A percentile compares a stretch with the other conserved stretches of the same genome.
These are phyloP conservation scores for Myxozyma lipomycoides DNA, from an alignment of 805 yeast species.

Conservation along the genomic window DNA sequence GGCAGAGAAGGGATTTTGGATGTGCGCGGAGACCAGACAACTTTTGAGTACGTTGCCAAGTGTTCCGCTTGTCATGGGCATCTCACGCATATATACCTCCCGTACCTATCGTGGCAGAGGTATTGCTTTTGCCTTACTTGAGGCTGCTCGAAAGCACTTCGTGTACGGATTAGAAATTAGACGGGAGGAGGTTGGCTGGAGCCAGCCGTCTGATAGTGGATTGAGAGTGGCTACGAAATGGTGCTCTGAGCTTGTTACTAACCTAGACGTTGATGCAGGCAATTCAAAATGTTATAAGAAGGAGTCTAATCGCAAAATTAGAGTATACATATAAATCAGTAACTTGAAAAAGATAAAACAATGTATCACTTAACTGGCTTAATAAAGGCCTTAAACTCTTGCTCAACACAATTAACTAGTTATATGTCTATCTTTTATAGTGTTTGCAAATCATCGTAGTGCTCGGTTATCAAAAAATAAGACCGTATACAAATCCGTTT, in stretches of 20 bases:
- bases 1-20: slow-evolving; percentile 18
- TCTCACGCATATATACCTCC: slow-evolving; percentile 42
- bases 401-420: no score
- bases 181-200: slow-evolving; percentile 48
- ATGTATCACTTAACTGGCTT: no score
- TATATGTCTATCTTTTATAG: no score
- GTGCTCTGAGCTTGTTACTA: slow-evolving; percentile 19
- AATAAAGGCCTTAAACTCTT: no score
- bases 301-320: no score
- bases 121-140: slow-evolving; percentile 42
- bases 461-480: no score
- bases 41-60: slow-evolving; percentile 41
- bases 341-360: no score
- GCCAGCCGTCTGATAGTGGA: slow-evolving; percentile 59
- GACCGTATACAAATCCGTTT: no score
- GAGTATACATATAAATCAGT: no score
- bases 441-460: no score
- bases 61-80: slow-evolving; percentile 39
- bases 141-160: slow-evolving; percentile 39
- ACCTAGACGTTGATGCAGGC: neutral
- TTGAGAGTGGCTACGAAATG: slow-evolving; percentile 43
- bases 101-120: slow-evolving; percentile 44
- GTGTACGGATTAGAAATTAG: slow-evolving; percentile 46
- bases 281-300: no score
- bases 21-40: slow-evolving; percentile 42